Conservation (phyloP, 306 rosid genomes). For the Prunus dulcis region DNA sequence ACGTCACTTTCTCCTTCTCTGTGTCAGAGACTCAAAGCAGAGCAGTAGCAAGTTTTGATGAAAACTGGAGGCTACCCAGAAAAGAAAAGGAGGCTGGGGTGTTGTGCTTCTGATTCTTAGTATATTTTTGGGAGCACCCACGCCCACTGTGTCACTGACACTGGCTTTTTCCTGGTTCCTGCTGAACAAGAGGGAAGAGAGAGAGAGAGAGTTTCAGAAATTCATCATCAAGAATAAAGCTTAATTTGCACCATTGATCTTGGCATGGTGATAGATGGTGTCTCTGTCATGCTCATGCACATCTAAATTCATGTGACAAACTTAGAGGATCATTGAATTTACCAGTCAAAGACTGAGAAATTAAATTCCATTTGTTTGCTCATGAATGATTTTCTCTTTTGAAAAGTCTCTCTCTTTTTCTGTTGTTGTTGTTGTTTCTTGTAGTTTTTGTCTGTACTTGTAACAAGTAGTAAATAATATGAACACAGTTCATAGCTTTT, state of each 20-base stretch:
- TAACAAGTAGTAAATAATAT: not conserved
- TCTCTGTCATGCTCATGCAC: not conserved
- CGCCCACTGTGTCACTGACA: constrained; percentile 4
- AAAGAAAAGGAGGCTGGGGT: not conserved
- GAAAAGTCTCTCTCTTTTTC: not conserved
- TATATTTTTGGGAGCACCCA: not conserved
- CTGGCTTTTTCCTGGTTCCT: not conserved
- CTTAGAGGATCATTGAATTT: not conserved
- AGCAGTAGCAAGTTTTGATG: too few species aligned
- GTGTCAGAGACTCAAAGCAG: not conserved
- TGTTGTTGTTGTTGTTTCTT: not conserved
- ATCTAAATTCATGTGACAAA: constrained; percentile 1
- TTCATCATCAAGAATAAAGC: not conserved
- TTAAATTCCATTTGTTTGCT: not conserved
- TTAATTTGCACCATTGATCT: not conserved
- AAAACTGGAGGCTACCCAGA: not conserved
- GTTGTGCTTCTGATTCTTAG: not conserved
- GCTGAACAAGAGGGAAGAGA: not conserved
- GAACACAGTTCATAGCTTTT: too few species aligned
- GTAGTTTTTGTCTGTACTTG: not conserved
- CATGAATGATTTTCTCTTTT: not conserved
- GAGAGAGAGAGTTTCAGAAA: not conserved
- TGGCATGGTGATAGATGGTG: not conserved
- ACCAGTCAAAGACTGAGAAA: not conserved
- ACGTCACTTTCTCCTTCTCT: constrained; percentile 1